These are phyloP conservation scores for Myriangium duriaei DNA, from an alignment of 2,329 filamentous ascomycete species.

Conservation along the genomic window DNA sequence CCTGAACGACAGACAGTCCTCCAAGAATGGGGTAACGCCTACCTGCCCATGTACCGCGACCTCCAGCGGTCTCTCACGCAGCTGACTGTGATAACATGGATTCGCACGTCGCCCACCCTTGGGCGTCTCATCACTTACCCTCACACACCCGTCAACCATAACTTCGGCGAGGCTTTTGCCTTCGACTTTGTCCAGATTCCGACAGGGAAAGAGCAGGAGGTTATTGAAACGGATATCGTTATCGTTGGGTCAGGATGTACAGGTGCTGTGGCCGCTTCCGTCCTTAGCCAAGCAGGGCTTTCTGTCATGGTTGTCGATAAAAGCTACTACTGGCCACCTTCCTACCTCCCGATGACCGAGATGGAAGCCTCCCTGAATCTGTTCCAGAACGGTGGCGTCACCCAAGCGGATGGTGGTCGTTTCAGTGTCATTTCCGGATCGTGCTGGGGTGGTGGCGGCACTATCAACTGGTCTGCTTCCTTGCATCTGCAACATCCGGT, in stretches of 20 bases:
- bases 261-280: slow-evolving; percentile 68
- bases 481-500: slow-evolving; percentile 63
- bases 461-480: slow-evolving; percentile 69
- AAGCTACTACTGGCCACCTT: slow-evolving; percentile 60
- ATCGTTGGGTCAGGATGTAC: slow-evolving; percentile 82
- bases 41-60: slow-evolving; percentile 41
- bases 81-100: slow-evolving; percentile 43
- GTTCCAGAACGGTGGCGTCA: slow-evolving; percentile 55
- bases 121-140: slow-evolving; percentile 45
- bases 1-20: slow-evolving; percentile 50
- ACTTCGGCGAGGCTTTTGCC: slow-evolving; percentile 36
- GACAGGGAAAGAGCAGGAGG: slow-evolving; percentile 37
- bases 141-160: slow-evolving; percentile 38
- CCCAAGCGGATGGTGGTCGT: slow-evolving; percentile 37
- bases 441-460: slow-evolving; percentile 75
- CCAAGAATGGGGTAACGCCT: slow-evolving; percentile 48
- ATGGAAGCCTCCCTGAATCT: slow-evolving; percentile 48
- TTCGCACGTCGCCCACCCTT: slow-evolving; percentile 44
- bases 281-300: slow-evolving; percentile 63
- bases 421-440: slow-evolving; percentile 54
- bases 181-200: slow-evolving; percentile 53
- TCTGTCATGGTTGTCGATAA: slow-evolving; percentile 74
- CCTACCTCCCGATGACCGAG: slow-evolving; percentile 63
- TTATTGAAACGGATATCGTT: slow-evolving; percentile 66
- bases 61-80: slow-evolving; percentile 45